Evolutionary conservation across 2,329 filamentous ascomycete species (phyloP).

Genomic region (Talaromyces rugulosus): DNA sequence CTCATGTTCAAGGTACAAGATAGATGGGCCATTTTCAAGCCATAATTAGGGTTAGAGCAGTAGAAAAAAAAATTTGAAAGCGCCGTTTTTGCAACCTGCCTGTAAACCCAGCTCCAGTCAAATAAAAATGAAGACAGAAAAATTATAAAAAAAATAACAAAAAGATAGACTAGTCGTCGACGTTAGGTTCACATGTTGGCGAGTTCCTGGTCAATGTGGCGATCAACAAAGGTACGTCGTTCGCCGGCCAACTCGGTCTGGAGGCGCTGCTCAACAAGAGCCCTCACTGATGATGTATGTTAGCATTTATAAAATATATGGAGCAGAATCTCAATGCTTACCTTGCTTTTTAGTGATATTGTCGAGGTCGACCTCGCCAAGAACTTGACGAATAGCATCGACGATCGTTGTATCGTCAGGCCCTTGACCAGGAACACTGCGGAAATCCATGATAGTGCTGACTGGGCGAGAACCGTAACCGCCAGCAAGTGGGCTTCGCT

Average conservation of each 20-base stretch:
- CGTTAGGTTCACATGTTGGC: constrained; percentile 70
- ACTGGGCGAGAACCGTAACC: constrained; percentile 44
- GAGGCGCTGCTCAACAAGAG: constrained; percentile 85
- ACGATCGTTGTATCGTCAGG: constrained; percentile 77
- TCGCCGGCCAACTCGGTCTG: constrained; percentile 86
- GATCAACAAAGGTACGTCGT: constrained; percentile 82
- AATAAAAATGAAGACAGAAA: background rate
- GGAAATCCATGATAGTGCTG: constrained; percentile 56
- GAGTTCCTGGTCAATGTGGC: constrained; percentile 87
- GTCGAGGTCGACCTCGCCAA: constrained; percentile 87
- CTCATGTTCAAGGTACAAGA: background rate
- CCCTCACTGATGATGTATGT: constrained; percentile 53
- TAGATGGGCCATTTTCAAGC: constrained; percentile 9
- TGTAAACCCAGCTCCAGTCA: constrained; percentile 1
- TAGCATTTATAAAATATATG: background rate
- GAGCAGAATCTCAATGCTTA: constrained; percentile 26
- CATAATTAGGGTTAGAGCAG: constrained; percentile 9
- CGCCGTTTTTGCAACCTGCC: constrained; percentile 7
- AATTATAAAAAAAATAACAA: background rate
- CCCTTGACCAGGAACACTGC: constrained; percentile 50
- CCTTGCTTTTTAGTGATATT: constrained; percentile 97
- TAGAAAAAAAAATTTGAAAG: constrained; percentile 1
- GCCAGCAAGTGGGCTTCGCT: constrained; percentile 48
- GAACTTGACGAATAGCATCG: constrained; percentile 76
- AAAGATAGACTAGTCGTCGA: background rate